Percentiles rank a stretch among this genome's conserved stretches.
Evolutionary conservation across 306 rosid species (phyloP).

Genomic region (Heteromeles arbutifolia): DNA sequence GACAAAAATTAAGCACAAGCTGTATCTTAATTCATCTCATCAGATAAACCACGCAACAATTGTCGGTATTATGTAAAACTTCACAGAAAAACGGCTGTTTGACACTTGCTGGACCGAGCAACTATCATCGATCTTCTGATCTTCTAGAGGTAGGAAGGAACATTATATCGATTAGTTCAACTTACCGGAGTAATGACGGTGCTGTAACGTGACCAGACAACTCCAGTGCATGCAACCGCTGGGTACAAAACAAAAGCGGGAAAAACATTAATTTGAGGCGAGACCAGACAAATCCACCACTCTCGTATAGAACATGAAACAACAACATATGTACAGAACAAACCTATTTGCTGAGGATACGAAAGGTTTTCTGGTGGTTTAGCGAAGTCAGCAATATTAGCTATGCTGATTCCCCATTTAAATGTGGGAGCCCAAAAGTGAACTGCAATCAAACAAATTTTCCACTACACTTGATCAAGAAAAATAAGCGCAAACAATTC

Average conservation of each 20-base stretch:
- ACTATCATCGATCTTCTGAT: not conserved
- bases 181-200: conserved; percentile 89
- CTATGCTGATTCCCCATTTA: conserved; percentile 97
- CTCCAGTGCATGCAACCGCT: conserved; percentile 82
- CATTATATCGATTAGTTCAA: conserved; percentile 1
- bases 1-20: not conserved
- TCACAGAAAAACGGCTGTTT: not conserved
- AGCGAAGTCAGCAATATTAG: conserved; percentile 82
- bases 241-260: conserved; percentile 19
- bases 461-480: no score
- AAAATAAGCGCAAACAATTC: no score
- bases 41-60: not conserved
- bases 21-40: not conserved
- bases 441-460: conserved; percentile 42
- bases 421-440: conserved; percentile 99
- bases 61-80: not conserved
- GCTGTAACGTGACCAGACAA: conserved; percentile 96
- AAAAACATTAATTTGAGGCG: not conserved
- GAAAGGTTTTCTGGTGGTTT: conserved; percentile 91
- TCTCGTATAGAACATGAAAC: not conserved
- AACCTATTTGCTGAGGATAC: conserved; percentile 93
- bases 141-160: not conserved
- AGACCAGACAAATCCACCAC: not conserved
- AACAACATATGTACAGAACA: not conserved
- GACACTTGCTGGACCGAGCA: not conserved